Evolutionary conservation across 1,284 basidiomycete genomes (phyloP), one percentile per base, ranked within the genome.

Genomic region (Cryptococcus jaspeensis): DNA sequence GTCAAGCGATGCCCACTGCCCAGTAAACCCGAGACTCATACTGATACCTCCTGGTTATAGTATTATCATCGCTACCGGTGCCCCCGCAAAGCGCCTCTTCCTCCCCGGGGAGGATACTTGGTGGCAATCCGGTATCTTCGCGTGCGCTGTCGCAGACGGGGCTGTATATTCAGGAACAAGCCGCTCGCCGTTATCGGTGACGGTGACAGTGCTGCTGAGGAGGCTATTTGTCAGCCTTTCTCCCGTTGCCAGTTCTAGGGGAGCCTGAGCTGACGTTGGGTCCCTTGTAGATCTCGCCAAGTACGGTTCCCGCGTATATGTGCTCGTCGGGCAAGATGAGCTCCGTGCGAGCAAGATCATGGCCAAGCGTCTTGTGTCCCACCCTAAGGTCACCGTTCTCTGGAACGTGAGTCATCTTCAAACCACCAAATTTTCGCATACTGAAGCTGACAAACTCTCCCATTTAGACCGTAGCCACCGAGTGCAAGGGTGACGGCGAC

Each of bases 91-190:
- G 78, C 85, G 96, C 50, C 81, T 99, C 66, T 85, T 87, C 60
- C 82, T 99, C 51, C 89, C 88, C 55, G 96, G 96, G 42, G 96
- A 99, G 79, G 86, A 92, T 36, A 89, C 84, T 2, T 99, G 99
- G 78, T 99, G 96, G 96, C 94, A 99, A 79, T 91, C 88, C 67
- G 96, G 95, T 64, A 98, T 99, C 76, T 92, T 89, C 64, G 96
- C 96, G 5, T 99, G 95, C 76, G 95, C 96, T 2, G 96, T 99
- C 3, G 99, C 95, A 69, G 95, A 99, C 76, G 95, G 96, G 66
- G 95, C 95, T 12, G 95, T 99, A 98, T 99, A 74, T 99, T 99
- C 83, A 84, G 94, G 66, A 96, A 96, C 77, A 97, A 98, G 80
- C 90, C 93, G 2, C 82, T 99, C 41, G 95, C 92, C 28, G 95